Evolutionary conservation across 306 rosid species (phyloP).

Genomic region (Carpinus fangiana): DNA sequence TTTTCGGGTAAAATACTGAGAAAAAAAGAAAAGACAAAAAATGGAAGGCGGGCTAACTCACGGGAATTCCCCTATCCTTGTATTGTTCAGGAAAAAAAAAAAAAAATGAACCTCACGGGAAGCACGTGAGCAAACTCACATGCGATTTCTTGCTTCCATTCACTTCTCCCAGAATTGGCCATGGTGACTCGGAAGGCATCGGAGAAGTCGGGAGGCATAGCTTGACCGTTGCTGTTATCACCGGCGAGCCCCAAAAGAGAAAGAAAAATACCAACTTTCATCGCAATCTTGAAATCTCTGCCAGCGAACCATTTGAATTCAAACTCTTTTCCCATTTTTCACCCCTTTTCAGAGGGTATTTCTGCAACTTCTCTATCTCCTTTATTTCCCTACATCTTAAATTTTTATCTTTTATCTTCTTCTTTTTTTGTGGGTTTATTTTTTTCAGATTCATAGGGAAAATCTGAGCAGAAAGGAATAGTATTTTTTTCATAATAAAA

Average conservation of each 20-base stretch:
- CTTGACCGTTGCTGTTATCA: background rate
- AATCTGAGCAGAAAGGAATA: background rate
- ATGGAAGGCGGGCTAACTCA: background rate
- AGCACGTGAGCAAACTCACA: constrained; percentile 50
- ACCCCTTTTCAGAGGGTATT: too few species aligned
- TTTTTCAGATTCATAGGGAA: constrained; percentile 10
- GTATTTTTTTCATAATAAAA: constrained; percentile 2
- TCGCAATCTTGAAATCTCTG: background rate
- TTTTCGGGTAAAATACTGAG: too few species aligned
- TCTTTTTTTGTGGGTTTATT: constrained; percentile 18
- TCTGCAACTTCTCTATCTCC: background rate
- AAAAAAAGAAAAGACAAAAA: background rate
- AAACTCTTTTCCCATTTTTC: background rate
- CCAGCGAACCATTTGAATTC: constrained; percentile 1
- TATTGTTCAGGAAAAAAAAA: too few species aligned
- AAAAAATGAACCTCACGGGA: constrained; percentile 42
- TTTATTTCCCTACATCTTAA: constrained; percentile 19
- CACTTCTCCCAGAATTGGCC: constrained; percentile 9
- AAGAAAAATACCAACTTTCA: constrained; percentile 4
- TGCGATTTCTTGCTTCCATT: constrained; percentile 30
- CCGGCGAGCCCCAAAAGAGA: background rate
- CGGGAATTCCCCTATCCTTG: too few species aligned
- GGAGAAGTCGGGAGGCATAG: constrained; percentile 33
- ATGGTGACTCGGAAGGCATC: constrained; percentile 22
- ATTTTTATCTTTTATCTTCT: constrained; percentile 10